Conservation (phyloP, 441 rosid genomes). For the Arabidopsis lyrata region DNA sequence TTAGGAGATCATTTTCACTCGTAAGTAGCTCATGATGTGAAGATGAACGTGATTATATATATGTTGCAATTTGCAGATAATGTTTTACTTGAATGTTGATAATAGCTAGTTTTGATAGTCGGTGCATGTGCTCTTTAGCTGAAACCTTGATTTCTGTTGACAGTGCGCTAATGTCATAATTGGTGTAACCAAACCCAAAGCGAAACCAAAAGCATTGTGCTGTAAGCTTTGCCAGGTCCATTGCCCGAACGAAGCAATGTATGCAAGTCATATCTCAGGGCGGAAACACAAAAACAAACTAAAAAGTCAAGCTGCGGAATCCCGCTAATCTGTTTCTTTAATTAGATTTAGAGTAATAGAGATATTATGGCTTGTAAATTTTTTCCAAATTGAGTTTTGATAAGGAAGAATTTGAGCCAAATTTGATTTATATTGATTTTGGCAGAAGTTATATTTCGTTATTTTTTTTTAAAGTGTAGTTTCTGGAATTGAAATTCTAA, state of each 20-base stretch:
- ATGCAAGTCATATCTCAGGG: not conserved
- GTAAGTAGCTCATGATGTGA: not conserved
- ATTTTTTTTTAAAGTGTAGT: too few species aligned
- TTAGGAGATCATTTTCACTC: not conserved
- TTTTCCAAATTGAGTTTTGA: not conserved
- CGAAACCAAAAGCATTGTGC: not conserved
- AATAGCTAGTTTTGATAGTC: not conserved
- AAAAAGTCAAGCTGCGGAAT: not conserved
- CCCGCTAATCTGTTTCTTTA: not conserved
- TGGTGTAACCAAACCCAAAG: not conserved
- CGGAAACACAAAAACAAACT: conserved; percentile 17
- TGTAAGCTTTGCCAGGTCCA: conserved; percentile 5
- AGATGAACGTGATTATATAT: not conserved
- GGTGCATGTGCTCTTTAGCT: not conserved
- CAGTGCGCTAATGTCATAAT: not conserved
- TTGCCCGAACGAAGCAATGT: not conserved
- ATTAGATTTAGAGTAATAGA: not conserved
- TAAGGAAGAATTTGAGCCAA: not conserved
- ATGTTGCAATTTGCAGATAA: not conserved
- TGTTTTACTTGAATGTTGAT: not conserved
- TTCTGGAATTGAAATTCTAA: too few species aligned
- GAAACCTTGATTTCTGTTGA: not conserved
- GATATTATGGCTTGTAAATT: not conserved
- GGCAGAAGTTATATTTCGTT: too few species aligned
- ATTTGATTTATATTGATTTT: not conserved